Percentiles rank a stretch among this genome's conserved stretches.
Conservation (phyloP, 352 stramenopile species). For the Pythium phragmitis region DNA sequence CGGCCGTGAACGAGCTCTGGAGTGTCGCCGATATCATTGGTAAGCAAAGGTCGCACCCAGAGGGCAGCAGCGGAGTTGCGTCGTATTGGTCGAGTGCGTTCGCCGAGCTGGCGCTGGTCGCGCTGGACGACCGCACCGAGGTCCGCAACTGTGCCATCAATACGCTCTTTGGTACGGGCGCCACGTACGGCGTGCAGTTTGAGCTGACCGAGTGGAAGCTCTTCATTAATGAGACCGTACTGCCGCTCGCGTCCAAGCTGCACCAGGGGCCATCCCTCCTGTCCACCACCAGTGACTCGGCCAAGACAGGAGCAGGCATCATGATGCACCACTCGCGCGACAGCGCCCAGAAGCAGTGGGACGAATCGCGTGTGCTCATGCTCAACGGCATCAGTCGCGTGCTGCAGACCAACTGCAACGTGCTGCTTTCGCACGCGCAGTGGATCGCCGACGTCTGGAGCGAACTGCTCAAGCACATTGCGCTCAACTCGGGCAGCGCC, state of each 20-base stretch:
- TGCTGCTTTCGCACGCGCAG: conserved; percentile 50
- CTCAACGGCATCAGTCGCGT: conserved; percentile 94
- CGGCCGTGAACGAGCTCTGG: conserved; percentile 96
- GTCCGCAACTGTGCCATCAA: conserved; percentile 97
- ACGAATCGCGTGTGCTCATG: conserved; percentile 94
- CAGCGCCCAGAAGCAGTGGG: conserved; percentile 96
- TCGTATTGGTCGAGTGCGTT: conserved; percentile 71
- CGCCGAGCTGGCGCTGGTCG: conserved; percentile 82
- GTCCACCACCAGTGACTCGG: conserved; percentile 1
- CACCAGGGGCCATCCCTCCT: conserved; percentile 34
- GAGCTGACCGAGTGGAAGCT: conserved; percentile 90
- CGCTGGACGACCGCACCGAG: conserved; percentile 91
- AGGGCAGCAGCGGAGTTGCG: neutral
- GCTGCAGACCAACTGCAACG: conserved; percentile 83
- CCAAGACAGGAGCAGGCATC: conserved; percentile 24
- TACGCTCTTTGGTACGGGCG: conserved; percentile 96
- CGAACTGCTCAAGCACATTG: conserved; percentile 59
- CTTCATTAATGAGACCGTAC: conserved; percentile 93
- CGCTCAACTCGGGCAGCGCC: conserved; percentile 43
- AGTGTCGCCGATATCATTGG: conserved; percentile 89
- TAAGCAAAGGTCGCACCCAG: conserved; percentile 42
- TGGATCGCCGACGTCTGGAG: conserved; percentile 73
- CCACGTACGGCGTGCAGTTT: conserved; percentile 93
- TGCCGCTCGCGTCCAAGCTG: conserved; percentile 82
- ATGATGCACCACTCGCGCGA: conserved; percentile 96